phyloP scores from a whole-genome alignment of 371 early-diverging fungal species.

The Lichtheimia corymbifera region DNA sequence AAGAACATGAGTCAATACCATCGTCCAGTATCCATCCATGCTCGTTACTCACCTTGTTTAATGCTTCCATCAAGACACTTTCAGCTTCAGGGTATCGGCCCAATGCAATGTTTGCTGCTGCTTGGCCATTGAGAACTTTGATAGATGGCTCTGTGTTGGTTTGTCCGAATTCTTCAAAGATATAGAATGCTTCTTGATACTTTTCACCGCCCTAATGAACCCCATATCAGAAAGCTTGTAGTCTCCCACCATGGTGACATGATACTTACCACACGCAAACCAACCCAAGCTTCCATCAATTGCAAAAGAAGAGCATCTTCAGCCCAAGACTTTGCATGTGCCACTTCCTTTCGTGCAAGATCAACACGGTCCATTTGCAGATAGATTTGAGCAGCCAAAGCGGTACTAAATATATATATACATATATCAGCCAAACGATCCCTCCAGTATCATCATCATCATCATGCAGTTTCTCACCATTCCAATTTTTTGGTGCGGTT shows the following conservation, averaged over 20 bases:
- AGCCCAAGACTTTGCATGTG: slow-evolving; percentile 76
- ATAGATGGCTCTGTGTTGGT: slow-evolving; percentile 72
- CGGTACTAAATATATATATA: slow-evolving; percentile 49
- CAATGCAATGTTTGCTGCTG: slow-evolving; percentile 82
- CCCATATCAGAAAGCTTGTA: not conserved
- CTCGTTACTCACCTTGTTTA: slow-evolving; percentile 58
- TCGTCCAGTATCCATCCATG: not conserved
- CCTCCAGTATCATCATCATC: not conserved
- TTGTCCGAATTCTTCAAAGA: slow-evolving; percentile 91
- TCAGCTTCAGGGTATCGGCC: slow-evolving; percentile 89
- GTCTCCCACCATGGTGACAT: not conserved
- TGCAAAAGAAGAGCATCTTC: slow-evolving; percentile 93
- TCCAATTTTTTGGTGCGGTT: slow-evolving; percentile 78
- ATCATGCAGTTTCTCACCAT: slow-evolving; percentile 49
- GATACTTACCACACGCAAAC: slow-evolving; percentile 59
- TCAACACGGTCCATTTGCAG: slow-evolving; percentile 83
- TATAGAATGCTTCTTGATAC: slow-evolving; percentile 87
- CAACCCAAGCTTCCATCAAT: slow-evolving; percentile 91
- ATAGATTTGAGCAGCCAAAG: slow-evolving; percentile 79
- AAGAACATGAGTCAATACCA: not conserved
- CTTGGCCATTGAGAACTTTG: slow-evolving; percentile 81
- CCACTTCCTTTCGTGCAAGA: slow-evolving; percentile 83
- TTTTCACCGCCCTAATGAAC: slow-evolving; percentile 71
- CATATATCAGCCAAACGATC: not conserved
- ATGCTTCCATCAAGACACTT: slow-evolving; percentile 77